Percentiles rank a stretch among this genome's conserved stretches.
Evolutionary conservation across 73 alveolate species (phyloP).

Genomic region (Breviolum minutum): DNA sequence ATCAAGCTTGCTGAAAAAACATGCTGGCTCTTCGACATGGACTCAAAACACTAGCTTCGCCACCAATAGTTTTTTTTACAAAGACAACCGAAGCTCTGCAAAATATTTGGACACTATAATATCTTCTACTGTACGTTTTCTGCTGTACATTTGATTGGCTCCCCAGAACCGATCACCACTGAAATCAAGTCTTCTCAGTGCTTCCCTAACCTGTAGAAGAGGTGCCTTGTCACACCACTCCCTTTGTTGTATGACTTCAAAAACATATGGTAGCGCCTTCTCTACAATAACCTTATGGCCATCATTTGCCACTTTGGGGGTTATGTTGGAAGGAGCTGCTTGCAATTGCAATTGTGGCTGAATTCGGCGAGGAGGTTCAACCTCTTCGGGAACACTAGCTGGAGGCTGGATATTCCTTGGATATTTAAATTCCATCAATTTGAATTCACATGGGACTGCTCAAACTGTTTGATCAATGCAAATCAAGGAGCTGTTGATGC

Average conservation of each 20-base stretch:
- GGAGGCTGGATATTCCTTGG: too few relatives aligned
- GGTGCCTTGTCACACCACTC: not conserved
- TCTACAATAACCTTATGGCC: not conserved
- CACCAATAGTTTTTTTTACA: not conserved
- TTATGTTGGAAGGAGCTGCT: not conserved
- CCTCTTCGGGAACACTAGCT: too few relatives aligned
- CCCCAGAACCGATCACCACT: not conserved
- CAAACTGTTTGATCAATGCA: too few relatives aligned
- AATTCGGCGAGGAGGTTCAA: too few relatives aligned
- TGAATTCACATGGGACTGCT: too few relatives aligned
- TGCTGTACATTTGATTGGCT: not conserved
- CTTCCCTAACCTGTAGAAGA: not conserved
- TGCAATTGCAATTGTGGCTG: too few relatives aligned
- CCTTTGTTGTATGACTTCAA: not conserved
- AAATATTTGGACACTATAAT: not conserved
- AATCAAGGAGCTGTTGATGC: too few relatives aligned
- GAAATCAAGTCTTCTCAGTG: not conserved
- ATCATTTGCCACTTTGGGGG: not conserved
- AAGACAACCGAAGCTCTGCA: not conserved
- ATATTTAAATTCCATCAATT: too few relatives aligned
- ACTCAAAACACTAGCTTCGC: not conserved
- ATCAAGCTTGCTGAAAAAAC: too few relatives aligned
- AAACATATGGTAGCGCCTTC: not conserved
- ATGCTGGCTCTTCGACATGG: too few relatives aligned
- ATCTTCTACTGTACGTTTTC: slow-evolving; percentile 19